Evolutionary conservation across 176 grass and related monocot species (phyloP), one percentile per base, ranked within the genome.

Genomic region (Themeda triandra): DNA sequence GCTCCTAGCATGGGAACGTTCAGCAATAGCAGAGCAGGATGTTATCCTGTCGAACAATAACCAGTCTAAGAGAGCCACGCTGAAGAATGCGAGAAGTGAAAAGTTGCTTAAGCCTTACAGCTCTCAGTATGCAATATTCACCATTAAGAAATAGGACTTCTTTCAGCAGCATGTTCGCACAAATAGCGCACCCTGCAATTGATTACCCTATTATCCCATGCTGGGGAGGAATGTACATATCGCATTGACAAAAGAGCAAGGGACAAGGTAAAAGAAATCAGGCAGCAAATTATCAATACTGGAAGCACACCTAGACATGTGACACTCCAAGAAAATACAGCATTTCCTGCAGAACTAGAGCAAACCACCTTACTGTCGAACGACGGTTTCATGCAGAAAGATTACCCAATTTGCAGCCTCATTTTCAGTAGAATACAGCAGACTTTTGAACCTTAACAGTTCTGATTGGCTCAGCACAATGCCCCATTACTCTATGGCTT

Each of bases 401-500:
- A 80, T 76, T 66, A 33, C 65, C 60, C 29, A 73, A 35, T 49
- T 35, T 87, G 80, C 27, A 49, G 25, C 24, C 31, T 80, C 63
- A 59, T 75, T 58, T 53, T n/a, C n/a, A 30, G 59, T 75, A 87
- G 37, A 75, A 85, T 60, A 49, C 62, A 84, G 62, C 67, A 79
- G 40, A 77, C 10, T 85, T 49, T 80, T 13, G 35, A 41, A 39
- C 80, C 35, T 33, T 44, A 53, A 46, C 62, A 67, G 35, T 69
- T 80, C 88, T 75, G 84, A 75, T 36, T 75, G 36, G 11, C 66
- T 28, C 62, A 78, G 14, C 25, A 21, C 35, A 66, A 82, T 23
- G 14, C 35, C 70, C 71, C 73, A 75, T 74, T 73, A 90, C 31
- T 31, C 84, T 94, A 90, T 80, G 75, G 79, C 91, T 99, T 99